These are phyloP conservation scores for Cryptococcus sp. DNA, from an alignment of 1,284 basidiomycete species.

Conservation along the genomic window DNA sequence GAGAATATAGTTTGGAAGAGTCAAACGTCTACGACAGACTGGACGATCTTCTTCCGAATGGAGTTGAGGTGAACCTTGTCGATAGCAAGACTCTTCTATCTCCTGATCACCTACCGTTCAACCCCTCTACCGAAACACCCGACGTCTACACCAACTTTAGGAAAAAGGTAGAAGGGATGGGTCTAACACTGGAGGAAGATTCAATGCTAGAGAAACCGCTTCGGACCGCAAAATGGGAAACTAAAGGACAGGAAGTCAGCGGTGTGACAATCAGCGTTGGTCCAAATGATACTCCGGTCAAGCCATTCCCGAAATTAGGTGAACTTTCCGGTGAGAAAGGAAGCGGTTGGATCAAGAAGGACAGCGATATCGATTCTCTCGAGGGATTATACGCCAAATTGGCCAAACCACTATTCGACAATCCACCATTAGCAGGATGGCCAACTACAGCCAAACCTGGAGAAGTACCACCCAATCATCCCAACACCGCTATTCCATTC, in stretches of 20 bases:
- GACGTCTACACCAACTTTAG: conserved; percentile 54
- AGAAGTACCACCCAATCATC: conserved; percentile 8
- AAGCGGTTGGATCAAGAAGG: conserved; percentile 11
- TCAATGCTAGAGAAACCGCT: conserved; percentile 41
- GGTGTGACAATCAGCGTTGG: conserved; percentile 8
- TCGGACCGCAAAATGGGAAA: conserved; percentile 17
- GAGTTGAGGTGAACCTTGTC: conserved; percentile 24
- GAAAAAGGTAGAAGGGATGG: conserved; percentile 50
- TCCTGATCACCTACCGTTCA: conserved; percentile 49
- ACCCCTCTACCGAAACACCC: conserved; percentile 42
- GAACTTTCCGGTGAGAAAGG: conserved; percentile 1
- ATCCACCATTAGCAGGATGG: conserved; percentile 30
- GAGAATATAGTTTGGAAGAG: conserved; percentile 35
- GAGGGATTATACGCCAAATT: conserved; percentile 25
- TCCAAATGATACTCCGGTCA: conserved; percentile 19
- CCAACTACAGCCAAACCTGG: conserved; percentile 5
- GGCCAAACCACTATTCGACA: conserved; percentile 27
- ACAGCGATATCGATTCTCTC: conserved; percentile 6
- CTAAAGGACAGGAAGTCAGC: conserved; percentile 4
- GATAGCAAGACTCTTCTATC: conserved; percentile 46
- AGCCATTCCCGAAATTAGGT: conserved; percentile 32
- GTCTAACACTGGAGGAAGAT: conserved; percentile 36
- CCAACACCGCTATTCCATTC: conserved; percentile 49
- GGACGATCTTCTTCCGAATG: background rate
- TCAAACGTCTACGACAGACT: conserved; percentile 15